phyloP scores from a whole-genome alignment of 345 rosid species.

The Durio zibethinus region DNA sequence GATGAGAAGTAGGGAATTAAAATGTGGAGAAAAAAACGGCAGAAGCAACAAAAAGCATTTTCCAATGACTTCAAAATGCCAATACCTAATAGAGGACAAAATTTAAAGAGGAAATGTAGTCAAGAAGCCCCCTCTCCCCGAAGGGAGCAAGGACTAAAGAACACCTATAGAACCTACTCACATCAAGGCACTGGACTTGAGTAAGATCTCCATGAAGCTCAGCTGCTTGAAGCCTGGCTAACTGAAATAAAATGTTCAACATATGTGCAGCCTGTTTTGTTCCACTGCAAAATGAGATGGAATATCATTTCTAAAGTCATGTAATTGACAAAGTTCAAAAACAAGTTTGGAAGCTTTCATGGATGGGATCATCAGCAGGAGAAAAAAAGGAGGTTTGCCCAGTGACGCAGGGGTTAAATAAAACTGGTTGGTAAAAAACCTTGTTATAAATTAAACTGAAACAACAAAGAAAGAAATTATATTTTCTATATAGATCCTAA shows the following conservation, averaged over 20 bases:
- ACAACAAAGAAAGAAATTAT: background rate
- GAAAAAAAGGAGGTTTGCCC: background rate
- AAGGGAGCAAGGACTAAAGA: background rate
- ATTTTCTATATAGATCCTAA: background rate
- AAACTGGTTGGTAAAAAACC: background rate
- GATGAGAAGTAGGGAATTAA: constrained; percentile 11
- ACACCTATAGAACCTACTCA: constrained; percentile 35
- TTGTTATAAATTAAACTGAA: constrained; percentile 4
- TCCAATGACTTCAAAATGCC: background rate
- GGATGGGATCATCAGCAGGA: background rate
- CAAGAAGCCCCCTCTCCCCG: background rate
- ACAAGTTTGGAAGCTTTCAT: background rate
- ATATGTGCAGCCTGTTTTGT: constrained; percentile 96
- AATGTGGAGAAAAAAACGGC: background rate
- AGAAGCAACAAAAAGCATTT: constrained; percentile 6
- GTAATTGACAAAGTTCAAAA: background rate
- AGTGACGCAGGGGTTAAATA: background rate
- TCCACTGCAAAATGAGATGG: constrained; percentile 56
- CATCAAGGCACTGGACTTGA: constrained; percentile 94
- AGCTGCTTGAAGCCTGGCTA: constrained; percentile 80
- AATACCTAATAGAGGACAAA: background rate
- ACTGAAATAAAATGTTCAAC: constrained; percentile 85
- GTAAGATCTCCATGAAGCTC: constrained; percentile 99
- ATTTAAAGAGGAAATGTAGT: background rate
- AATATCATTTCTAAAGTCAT: constrained; percentile 11